Conservation (phyloP, 192 early-diverging fungal genomes). For the Coemansia sp. region DNA sequence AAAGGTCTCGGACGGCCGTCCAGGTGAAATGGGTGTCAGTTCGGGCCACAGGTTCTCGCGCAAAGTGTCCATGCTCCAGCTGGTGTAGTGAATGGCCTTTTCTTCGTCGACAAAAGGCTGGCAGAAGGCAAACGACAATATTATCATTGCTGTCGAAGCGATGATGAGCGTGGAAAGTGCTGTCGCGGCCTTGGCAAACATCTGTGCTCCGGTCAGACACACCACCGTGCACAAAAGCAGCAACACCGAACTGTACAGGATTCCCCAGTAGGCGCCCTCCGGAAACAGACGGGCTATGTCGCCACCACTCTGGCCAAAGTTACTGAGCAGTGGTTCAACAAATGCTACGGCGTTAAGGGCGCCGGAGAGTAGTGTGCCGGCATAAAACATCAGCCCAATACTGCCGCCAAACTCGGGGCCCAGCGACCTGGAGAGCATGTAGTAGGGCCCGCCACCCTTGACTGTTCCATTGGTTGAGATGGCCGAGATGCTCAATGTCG, state of each 20-base stretch:
- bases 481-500: constrained; percentile 63
- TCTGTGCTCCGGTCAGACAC: constrained; percentile 57
- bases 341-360: constrained; percentile 65
- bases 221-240: constrained; percentile 55
- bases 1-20: constrained; percentile 48
- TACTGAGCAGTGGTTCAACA: constrained; percentile 60
- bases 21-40: constrained; percentile 47
- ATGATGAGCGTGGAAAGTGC: constrained; percentile 56
- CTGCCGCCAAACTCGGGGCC: constrained; percentile 73
- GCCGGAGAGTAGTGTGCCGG: constrained; percentile 57
- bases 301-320: constrained; percentile 57
- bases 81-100: constrained; percentile 56
- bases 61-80: constrained; percentile 56
- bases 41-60: constrained; percentile 64
- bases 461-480: constrained; percentile 69
- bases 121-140: constrained; percentile 57
- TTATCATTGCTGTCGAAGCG: constrained; percentile 52
- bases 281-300: constrained; percentile 52
- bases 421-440: constrained; percentile 61
- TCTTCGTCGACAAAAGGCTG: constrained; percentile 54
- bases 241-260: constrained; percentile 57
- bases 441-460: constrained; percentile 66
- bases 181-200: constrained; percentile 58
- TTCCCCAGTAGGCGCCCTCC: constrained; percentile 54
- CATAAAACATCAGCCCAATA: constrained; percentile 63